A percentile compares a stretch with the other conserved stretches of the same genome.
These are phyloP conservation scores for Ophiorrhiza pumila DNA, from an alignment of 257 asterid genomes.

Conservation along the genomic window DNA sequence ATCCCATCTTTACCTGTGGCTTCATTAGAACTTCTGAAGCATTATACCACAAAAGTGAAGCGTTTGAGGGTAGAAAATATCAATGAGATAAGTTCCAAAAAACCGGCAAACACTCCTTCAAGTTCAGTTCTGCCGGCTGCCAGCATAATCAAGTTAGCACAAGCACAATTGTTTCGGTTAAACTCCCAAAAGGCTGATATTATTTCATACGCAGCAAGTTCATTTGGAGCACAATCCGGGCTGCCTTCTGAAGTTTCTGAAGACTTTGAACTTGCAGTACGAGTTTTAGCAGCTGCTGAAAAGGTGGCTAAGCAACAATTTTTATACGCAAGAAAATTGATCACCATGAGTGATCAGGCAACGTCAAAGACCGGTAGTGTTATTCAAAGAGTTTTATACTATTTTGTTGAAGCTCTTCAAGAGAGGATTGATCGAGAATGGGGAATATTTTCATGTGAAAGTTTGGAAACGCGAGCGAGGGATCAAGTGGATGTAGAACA, in stretches of 20 bases:
- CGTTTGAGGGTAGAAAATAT: neutral
- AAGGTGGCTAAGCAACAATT: constrained; percentile 32
- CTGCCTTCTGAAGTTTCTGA: constrained; percentile 28
- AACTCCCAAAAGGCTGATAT: neutral
- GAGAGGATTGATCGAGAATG: no score
- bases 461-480: constrained; percentile 4
- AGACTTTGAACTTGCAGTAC: constrained; percentile 37
- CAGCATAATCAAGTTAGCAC: neutral
- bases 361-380: constrained; percentile 32
- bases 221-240: constrained; percentile 9
- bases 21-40: constrained; percentile 1
- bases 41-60: neutral
- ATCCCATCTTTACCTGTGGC: neutral
- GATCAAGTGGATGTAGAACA: neutral
- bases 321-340: constrained; percentile 29
- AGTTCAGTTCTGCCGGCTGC: neutral
- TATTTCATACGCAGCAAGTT: neutral
- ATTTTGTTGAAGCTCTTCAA: no score
- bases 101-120: neutral
- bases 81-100: neutral
- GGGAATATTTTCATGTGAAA: constrained; percentile 13
- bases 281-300: constrained; percentile 49
- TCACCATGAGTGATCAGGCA: constrained; percentile 19
- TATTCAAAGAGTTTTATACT: constrained; percentile 24
- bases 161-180: neutral